These are phyloP conservation scores for Crepidotus variabilis DNA, from an alignment of 768 basidiomycete species.

Conservation along the genomic window DNA sequence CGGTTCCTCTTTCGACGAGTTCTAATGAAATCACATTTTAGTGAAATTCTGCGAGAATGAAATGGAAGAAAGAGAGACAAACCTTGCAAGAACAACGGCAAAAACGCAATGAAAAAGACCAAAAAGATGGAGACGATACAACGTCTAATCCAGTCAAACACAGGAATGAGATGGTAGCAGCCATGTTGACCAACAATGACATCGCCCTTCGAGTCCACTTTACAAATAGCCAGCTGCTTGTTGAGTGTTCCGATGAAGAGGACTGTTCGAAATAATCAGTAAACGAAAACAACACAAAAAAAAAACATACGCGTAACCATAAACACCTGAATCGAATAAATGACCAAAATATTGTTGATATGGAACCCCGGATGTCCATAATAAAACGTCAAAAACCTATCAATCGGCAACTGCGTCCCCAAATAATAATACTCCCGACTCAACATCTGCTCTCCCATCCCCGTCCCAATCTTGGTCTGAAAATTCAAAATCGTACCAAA, in stretches of 20 bases:
- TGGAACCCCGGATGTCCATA: slow-evolving; percentile 99
- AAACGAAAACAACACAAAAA: slow-evolving; percentile 1
- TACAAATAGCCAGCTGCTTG: slow-evolving; percentile 87
- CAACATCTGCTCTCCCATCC: slow-evolving; percentile 99
- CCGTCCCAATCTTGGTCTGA: slow-evolving; percentile 99
- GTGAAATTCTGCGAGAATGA: too few species aligned
- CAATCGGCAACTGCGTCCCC: slow-evolving; percentile 95
- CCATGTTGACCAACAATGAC: slow-evolving; percentile 82
- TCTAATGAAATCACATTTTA: too few species aligned
- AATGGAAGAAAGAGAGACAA: too few species aligned
- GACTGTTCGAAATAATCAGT: slow-evolving; percentile 42
- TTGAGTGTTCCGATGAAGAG: slow-evolving; percentile 95
- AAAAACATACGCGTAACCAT: slow-evolving; percentile 82
- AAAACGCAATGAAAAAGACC: slow-evolving; percentile 97
- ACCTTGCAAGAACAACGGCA: slow-evolving; percentile 97
- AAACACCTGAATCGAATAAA: slow-evolving; percentile 96
- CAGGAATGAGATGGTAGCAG: slow-evolving; percentile 94
- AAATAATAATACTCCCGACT: slow-evolving; percentile 99
- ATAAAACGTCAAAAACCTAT: slow-evolving; percentile 99
- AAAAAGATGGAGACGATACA: slow-evolving; percentile 97
- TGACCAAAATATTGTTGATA: slow-evolving; percentile 99
- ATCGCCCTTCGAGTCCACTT: slow-evolving; percentile 76
- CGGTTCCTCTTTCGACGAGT: slow-evolving; percentile 93
- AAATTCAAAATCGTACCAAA: slow-evolving; percentile 99
- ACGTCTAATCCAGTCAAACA: slow-evolving; percentile 97